Evolutionary conservation across 2,329 filamentous ascomycete species (phyloP).

Genomic region (Hymenoscyphus scutula): DNA sequence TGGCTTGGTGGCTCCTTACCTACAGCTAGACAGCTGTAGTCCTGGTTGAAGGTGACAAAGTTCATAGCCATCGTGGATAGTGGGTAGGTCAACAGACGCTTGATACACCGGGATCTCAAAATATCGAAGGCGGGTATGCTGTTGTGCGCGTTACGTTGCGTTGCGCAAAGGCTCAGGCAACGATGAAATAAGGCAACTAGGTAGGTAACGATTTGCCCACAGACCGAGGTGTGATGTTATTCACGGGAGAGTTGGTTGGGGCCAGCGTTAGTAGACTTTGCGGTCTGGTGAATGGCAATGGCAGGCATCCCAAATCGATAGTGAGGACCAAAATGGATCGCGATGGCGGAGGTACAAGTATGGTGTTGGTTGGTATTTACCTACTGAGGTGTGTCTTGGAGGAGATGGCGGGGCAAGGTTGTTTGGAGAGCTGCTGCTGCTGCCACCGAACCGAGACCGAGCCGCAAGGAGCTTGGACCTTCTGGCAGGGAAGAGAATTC

Average conservation of each 20-base stretch:
- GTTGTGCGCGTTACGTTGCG: neutral
- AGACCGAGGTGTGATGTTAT: neutral
- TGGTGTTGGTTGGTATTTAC: too few relatives aligned
- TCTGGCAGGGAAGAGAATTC: neutral
- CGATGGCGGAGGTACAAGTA: too few relatives aligned
- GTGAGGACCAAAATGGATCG: neutral
- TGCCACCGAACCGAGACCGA: too few relatives aligned
- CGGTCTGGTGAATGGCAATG: neutral
- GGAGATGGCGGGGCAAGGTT: conserved; percentile 2
- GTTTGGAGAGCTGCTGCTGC: neutral
- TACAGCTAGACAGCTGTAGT: conserved; percentile 94
- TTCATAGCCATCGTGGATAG: conserved; percentile 71
- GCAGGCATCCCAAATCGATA: neutral
- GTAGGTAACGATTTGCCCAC: neutral
- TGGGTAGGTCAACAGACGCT: neutral
- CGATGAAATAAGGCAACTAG: neutral
- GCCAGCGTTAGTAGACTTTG: neutral
- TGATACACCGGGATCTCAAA: neutral
- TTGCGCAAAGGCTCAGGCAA: neutral
- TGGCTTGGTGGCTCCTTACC: conserved; percentile 56
- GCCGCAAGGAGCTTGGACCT: too few relatives aligned
- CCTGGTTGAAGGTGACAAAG: conserved; percentile 99
- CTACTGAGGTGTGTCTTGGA: too few relatives aligned
- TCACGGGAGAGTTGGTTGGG: neutral
- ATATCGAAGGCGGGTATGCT: neutral